Conservation (phyloP, 2,329 filamentous ascomycete genomes). For the Dothistroma pini region DNA sequence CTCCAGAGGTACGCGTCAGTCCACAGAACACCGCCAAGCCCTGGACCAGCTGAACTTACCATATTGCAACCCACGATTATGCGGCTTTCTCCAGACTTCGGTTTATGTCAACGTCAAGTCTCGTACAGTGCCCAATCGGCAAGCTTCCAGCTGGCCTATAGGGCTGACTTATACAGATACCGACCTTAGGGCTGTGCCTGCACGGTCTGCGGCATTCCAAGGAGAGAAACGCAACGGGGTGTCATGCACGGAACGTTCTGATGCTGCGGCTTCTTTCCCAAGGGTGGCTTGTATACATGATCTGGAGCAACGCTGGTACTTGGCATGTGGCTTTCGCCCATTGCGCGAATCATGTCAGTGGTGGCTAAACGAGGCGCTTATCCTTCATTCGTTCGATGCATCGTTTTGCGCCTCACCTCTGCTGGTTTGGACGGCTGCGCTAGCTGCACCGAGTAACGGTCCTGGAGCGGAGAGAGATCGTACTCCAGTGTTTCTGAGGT, state of each 20-base stretch:
- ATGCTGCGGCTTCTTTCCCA: not conserved
- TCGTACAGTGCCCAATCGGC: not conserved
- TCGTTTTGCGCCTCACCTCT: not conserved
- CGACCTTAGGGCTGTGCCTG: not conserved
- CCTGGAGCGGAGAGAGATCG: not conserved
- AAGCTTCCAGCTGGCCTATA: not conserved
- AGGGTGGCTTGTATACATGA: not conserved
- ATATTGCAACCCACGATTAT: not conserved
- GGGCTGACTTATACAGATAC: not conserved
- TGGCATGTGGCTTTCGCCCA: not conserved
- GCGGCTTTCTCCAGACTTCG: not conserved
- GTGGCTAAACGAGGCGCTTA: not conserved
- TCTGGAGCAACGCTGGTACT: not conserved
- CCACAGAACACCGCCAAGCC: not conserved
- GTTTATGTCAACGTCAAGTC: not conserved
- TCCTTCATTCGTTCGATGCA: constrained; percentile 1
- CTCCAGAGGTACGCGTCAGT: not conserved
- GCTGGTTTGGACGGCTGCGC: not conserved
- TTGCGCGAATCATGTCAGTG: not conserved
- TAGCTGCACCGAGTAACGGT: not conserved
- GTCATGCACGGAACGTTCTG: not conserved
- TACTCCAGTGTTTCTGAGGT: not conserved
- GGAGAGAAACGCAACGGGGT: not conserved
- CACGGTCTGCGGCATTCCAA: not conserved
- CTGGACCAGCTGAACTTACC: not conserved